A percentile compares a stretch with the other conserved stretches of the same genome.
Evolutionary conservation across 2,329 filamentous ascomycete species (phyloP).

Genomic region (Pseudopithomyces maydicus): DNA sequence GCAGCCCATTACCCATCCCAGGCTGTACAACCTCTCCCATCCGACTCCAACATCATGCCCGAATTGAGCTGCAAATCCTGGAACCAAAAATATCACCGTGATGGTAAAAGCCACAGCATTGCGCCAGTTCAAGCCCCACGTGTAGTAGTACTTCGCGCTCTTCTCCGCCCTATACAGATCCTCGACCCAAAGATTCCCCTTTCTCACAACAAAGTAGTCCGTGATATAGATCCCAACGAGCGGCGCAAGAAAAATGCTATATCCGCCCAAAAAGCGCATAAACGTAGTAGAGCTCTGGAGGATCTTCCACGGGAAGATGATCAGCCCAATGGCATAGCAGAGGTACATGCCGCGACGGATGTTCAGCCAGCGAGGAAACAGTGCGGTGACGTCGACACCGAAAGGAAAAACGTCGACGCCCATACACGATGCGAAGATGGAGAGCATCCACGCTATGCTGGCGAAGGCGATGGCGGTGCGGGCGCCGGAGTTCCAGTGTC

Average conservation of each 20-base stretch:
- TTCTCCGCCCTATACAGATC: conserved; percentile 16
- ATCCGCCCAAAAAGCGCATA: too few relatives aligned
- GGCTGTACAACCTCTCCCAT: conserved; percentile 12
- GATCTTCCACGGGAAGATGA: too few relatives aligned
- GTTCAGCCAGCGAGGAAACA: conserved; percentile 47
- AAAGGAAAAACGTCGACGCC: conserved; percentile 45
- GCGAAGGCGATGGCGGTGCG: too few relatives aligned
- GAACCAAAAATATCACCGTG: conserved; percentile 10
- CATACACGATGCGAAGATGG: conserved; percentile 50
- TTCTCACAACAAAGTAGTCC: conserved; percentile 23
- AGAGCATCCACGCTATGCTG: too few relatives aligned
- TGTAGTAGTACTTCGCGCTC: conserved; percentile 10
- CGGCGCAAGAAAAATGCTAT: conserved; percentile 8
- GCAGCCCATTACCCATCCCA: conserved; percentile 11
- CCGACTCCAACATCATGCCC: conserved; percentile 12
- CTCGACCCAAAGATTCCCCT: conserved; percentile 17
- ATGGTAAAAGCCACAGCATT: conserved; percentile 7
- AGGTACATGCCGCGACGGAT: conserved; percentile 48
- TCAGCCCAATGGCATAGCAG: conserved; percentile 34
- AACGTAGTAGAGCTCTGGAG: too few relatives aligned
- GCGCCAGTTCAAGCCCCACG: conserved; percentile 11
- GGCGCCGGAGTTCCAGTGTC: too few relatives aligned
- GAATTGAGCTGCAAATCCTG: conserved; percentile 14
- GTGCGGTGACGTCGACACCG: conserved; percentile 44
- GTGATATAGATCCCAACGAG: conserved; percentile 17